Evolutionary conservation across 257 asterid genomes (phyloP), one percentile per base, ranked within the genome.

Genomic region (Datura wrightii): DNA sequence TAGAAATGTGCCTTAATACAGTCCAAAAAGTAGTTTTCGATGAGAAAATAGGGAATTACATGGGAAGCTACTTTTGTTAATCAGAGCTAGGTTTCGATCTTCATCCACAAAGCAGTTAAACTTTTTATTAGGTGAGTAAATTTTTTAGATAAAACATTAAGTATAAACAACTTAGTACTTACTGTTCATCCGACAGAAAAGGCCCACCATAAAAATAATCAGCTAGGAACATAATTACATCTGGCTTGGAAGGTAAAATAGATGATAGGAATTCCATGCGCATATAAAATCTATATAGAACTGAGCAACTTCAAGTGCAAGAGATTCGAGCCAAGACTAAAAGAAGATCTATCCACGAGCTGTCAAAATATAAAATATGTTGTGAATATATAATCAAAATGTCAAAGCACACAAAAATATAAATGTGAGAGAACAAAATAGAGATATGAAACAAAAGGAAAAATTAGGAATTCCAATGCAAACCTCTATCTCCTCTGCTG

Each of bases 321-420:
- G 88, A 86, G 99, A 96, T 80, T 91, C 19, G 97, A 96, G 82
- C 97, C 85, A 88, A 94, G 98, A 71, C 10, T 87, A 88, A 86
- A 96, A 54, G 98, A 94, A 70, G 98, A 95, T 87, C 89, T 91
- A 87, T 97, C 99, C 98, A 97, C 94, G 63, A 95, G 95, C 98
- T 95, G 89, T 83, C 46, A 87, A 62, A 85, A 88, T 19, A 52
- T 9, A 69, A 53, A n/a, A n/a, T n/a, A n/a, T n/a, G n/a, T n/a
- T n/a, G n/a, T n/a, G n/a, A 67, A 83, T 55, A 83, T 48, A 69
- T 60, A 85, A 79, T 52, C 18, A 34, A 83, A 11, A 78, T 78
- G 55, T 59, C 60, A 42, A 52, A 69, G 54, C 31, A 15, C 15
- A 83, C 10, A 54, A 79, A 16, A 42, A 39, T 66, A 79, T 18